These are phyloP conservation scores for Blastobotrys apis DNA, from an alignment of 1,139 yeast species.

Conservation along the genomic window DNA sequence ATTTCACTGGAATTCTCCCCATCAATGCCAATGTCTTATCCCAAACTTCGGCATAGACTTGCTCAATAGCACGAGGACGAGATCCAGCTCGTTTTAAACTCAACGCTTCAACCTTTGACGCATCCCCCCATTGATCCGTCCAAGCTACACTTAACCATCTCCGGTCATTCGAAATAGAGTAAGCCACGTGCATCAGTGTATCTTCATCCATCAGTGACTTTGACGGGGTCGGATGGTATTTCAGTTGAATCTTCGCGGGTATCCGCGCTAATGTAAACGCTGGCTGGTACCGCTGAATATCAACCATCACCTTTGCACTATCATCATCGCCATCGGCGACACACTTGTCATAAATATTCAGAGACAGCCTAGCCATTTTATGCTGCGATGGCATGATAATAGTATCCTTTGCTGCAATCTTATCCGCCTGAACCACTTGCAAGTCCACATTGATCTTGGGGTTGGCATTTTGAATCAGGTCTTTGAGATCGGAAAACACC, in stretches of 20 bases:
- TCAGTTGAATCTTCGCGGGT: slow-evolving; percentile 47
- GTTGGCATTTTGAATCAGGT: slow-evolving; percentile 22
- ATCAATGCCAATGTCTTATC: slow-evolving; percentile 43
- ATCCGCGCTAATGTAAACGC: slow-evolving; percentile 37
- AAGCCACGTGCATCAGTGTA: slow-evolving; percentile 76
- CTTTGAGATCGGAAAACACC: slow-evolving; percentile 22
- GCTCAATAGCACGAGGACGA: slow-evolving; percentile 41
- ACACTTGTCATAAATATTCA: slow-evolving; percentile 57
- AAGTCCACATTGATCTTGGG: slow-evolving; percentile 19
- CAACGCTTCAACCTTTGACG: slow-evolving; percentile 56
- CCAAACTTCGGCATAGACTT: slow-evolving; percentile 58
- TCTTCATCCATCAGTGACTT: slow-evolving; percentile 54
- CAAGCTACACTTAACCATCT: slow-evolving; percentile 86
- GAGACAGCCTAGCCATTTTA: slow-evolving; percentile 48
- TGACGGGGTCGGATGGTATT: slow-evolving; percentile 41
- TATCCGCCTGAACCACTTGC: slow-evolving; percentile 51
- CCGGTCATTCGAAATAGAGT: slow-evolving; percentile 73
- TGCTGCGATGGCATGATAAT: slow-evolving; percentile 48
- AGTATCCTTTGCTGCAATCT: slow-evolving; percentile 45
- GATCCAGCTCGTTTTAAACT: slow-evolving; percentile 30
- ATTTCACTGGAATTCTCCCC: slow-evolving; percentile 26
- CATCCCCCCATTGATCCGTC: slow-evolving; percentile 78
- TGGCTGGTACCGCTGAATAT: slow-evolving; percentile 24
- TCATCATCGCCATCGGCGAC: slow-evolving; percentile 4
- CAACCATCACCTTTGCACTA: background rate